phyloP scores from a whole-genome alignment of 2,329 filamentous ascomycete genomes.

The Cucurbitaria berberidis region DNA sequence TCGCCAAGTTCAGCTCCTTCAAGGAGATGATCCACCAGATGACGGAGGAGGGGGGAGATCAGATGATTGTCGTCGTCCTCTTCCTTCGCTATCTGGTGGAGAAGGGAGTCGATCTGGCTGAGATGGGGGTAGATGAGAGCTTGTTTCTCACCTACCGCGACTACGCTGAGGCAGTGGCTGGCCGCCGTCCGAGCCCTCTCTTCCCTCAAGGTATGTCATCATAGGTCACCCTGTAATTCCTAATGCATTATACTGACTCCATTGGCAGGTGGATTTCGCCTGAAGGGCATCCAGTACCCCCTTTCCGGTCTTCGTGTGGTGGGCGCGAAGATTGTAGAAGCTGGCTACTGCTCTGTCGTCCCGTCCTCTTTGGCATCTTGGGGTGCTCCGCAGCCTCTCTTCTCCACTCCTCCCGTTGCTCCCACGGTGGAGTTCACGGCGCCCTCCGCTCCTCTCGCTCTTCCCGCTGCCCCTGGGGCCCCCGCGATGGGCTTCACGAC shows the following conservation, averaged over 20 bases:
- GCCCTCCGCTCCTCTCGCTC: not conserved
- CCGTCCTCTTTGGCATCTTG: not conserved
- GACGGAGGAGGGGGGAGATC: not conserved
- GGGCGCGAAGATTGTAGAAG: not conserved
- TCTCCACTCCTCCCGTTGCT: not conserved
- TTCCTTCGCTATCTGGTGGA: slow-evolving; percentile 2
- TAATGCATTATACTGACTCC: not conserved
- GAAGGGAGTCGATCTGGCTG: slow-evolving; percentile 1
- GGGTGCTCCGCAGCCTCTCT: not conserved
- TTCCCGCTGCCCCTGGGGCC: too few species aligned
- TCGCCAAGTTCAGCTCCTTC: not conserved
- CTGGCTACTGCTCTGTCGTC: not conserved
- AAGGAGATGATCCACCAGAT: not conserved
- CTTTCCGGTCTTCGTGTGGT: slow-evolving; percentile 6
- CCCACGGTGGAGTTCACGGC: not conserved
- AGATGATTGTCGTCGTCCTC: slow-evolving; percentile 1
- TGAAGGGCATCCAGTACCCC: slow-evolving; percentile 4
- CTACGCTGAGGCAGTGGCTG: not conserved
- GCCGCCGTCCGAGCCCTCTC: slow-evolving; percentile 2
- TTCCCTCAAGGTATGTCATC: slow-evolving; percentile 4
- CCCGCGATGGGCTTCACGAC: not conserved
- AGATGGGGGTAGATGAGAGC: slow-evolving; percentile 3
- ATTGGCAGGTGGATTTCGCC: slow-evolving; percentile 1
- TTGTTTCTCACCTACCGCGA: slow-evolving; percentile 4
- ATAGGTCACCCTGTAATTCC: not conserved